Conservation (phyloP, 495 filamentous ascomycete genomes). For the Aspergillus avenaceus region DNA sequence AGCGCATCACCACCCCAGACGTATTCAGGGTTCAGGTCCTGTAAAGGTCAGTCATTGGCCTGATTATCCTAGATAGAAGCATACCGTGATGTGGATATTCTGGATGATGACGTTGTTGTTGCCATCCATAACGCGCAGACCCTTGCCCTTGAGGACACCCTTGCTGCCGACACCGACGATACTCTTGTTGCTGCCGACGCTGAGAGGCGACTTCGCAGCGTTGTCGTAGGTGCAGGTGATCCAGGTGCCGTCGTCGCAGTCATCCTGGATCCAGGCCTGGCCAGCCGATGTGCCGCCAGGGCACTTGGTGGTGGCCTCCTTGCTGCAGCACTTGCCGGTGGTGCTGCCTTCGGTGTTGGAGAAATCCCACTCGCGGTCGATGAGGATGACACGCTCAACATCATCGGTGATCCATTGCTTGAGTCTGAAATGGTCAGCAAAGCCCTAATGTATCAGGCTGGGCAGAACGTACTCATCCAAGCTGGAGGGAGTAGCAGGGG, state of each 20-base stretch:
- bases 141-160: slow-evolving; percentile 26
- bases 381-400: slow-evolving; percentile 35
- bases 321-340: slow-evolving; percentile 9
- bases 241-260: background rate
- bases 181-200: slow-evolving; percentile 24
- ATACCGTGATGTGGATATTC: slow-evolving; percentile 25
- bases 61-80: too few relatives aligned
- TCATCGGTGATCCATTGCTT: slow-evolving; percentile 21
- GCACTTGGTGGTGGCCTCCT: background rate
- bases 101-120: slow-evolving; percentile 29
- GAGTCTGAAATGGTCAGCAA: too few relatives aligned
- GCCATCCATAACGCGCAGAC: slow-evolving; percentile 18
- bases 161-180: slow-evolving; percentile 19
- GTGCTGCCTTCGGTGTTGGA: slow-evolving; percentile 31
- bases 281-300: slow-evolving; percentile 2
- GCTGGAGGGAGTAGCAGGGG: background rate
- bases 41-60: background rate
- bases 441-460: too few relatives aligned
- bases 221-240: slow-evolving; percentile 10
- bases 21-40: slow-evolving; percentile 24
- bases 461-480: background rate
- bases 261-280: slow-evolving; percentile 8
- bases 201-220: slow-evolving; percentile 18
- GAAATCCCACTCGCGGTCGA: slow-evolving; percentile 36
- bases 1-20: slow-evolving; percentile 25